Percentiles rank a stretch among this genome's conserved stretches.
Evolutionary conservation across 106 monocot species (phyloP).

Genomic region (Narthecium ossifragum): DNA sequence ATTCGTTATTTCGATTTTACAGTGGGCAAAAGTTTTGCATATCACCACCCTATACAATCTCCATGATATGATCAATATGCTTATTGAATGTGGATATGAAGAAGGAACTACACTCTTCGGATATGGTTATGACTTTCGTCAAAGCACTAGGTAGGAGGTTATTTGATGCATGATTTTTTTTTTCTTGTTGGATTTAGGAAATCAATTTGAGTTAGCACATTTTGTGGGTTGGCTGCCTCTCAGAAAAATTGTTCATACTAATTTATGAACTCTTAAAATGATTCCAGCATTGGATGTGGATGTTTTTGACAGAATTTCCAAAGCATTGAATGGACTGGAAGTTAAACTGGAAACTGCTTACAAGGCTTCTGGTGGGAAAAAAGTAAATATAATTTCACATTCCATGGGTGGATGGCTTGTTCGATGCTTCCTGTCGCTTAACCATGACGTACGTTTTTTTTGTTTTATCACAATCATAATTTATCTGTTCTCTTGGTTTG

Average conservation of each 20-base stretch:
- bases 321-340: conserved; percentile 53
- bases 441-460: conserved; percentile 56
- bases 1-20: conserved; percentile 7
- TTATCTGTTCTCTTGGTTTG: neutral
- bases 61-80: conserved; percentile 92
- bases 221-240: neutral
- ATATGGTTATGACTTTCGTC: conserved; percentile 94
- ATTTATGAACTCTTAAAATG: neutral
- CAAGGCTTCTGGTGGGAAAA: conserved; percentile 77
- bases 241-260: neutral
- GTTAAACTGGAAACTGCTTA: conserved; percentile 64
- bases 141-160: conserved; percentile 69
- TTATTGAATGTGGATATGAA: conserved; percentile 71
- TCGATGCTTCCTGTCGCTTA: conserved; percentile 64
- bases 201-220: too few relatives aligned
- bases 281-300: conserved; percentile 2
- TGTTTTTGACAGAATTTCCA: conserved; percentile 54
- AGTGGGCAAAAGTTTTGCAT: conserved; percentile 53
- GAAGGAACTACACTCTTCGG: conserved; percentile 94
- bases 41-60: conserved; percentile 75
- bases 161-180: neutral
- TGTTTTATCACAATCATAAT: neutral
- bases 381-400: conserved; percentile 84
- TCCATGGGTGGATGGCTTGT: conserved; percentile 95
- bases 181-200: too few relatives aligned